Evolutionary conservation across 176 grass and related monocot species (phyloP), one percentile per base, ranked within the genome.

Genomic region (Oryza meridionalis): DNA sequence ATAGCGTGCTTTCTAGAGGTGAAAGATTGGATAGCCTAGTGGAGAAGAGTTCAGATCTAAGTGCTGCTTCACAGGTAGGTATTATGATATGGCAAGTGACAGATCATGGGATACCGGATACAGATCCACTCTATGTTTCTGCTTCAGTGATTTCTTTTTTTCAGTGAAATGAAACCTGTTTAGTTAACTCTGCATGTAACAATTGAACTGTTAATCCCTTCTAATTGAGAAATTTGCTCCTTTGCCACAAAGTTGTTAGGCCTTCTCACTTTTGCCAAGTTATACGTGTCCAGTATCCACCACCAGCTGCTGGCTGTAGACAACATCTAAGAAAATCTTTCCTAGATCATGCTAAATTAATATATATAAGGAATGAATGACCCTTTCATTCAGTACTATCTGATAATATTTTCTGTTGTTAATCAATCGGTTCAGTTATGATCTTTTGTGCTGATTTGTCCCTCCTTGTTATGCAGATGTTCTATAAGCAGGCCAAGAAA

Each of bases 401-500:
- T 74, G 45, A 50, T 50, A 38, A 14, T 9, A 50, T 6, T 55
- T 75, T 16, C 1, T 46, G 58, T 46, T 73, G 58, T 53, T 32
- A 55, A 78, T 26, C 14, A 19, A 38, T 8, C 3, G 14, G 29
- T 16, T 4, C 37, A 6, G n/a, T 77, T 37, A 13, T 13, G 70
- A 45, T 25, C 9, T 62, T 14, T 13, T 2, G 25, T 73, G n/a
- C 64, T 85, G 64, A 70, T 4, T 14, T 31, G 47, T 15, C 2
- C 0, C 1, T 22, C 11, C 16, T 61, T 75, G 29, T 11, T 65
- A n/a, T 72, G 87, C 90, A 97, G 95, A 91, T 94, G 92, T 97
- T 97, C 78, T 97, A 97, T 77, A 97, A 92, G 88, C 92, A 97
- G 75, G 94, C 94, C 33, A 94, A 92, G 92, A 94, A 92, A 81